Conservation (phyloP, 2,329 filamentous ascomycete species). For the Salinomyces thailandicus region DNA sequence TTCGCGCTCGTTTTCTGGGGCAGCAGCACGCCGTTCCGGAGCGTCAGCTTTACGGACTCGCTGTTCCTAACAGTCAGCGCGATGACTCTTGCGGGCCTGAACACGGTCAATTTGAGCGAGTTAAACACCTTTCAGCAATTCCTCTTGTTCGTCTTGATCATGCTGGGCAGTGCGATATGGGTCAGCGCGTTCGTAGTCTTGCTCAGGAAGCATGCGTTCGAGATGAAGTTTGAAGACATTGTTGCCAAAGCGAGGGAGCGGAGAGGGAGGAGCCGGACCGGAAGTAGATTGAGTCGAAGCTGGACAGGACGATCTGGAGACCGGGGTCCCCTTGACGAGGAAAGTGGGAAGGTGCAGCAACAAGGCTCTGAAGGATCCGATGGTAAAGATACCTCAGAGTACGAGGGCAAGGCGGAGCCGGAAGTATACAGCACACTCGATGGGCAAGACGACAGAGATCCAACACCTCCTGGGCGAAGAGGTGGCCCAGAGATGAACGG, state of each 20-base stretch:
- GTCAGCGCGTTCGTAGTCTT: conserved; percentile 55
- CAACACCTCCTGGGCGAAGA: conserved; percentile 9
- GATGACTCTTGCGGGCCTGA: conserved; percentile 58
- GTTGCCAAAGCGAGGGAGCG: conserved; percentile 28
- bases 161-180: conserved; percentile 57
- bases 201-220: conserved; percentile 51
- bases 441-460: conserved; percentile 4
- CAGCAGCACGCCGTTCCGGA: conserved; percentile 32
- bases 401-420: neutral
- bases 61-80: conserved; percentile 57
- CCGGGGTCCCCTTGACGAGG: neutral
- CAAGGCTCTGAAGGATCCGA: conserved; percentile 25
- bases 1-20: conserved; percentile 53
- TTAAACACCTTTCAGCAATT: conserved; percentile 60
- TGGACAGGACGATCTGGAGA: conserved; percentile 8
- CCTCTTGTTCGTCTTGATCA: conserved; percentile 53
- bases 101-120: conserved; percentile 53
- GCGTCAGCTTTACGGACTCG: conserved; percentile 48
- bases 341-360: conserved; percentile 29
- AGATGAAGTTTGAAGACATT: conserved; percentile 48
- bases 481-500: conserved; percentile 12
- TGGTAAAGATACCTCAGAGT: conserved; percentile 1
- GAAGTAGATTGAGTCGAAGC: conserved; percentile 26
- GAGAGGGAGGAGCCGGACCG: conserved; percentile 3
- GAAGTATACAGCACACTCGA: conserved; percentile 2